Base-by-base conservation (phyloP, 2,329 filamentous ascomycete genomes). In the Colletotrichum sp. region DNA sequence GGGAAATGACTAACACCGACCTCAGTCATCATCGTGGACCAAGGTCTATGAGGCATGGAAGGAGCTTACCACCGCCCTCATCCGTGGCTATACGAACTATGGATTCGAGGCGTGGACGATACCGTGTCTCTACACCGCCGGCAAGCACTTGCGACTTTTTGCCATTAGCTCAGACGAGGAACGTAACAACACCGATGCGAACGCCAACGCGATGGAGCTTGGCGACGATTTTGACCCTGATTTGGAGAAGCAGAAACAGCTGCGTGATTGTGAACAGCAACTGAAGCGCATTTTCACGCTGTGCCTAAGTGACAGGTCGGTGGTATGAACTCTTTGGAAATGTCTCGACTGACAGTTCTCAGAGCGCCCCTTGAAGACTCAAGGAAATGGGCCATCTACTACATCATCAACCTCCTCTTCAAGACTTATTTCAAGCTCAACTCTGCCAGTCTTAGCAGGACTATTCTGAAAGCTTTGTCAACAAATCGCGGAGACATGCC, bases 371-470 rank as follows among this genome's bases (percentile, higher is more conserved):
- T 98, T 60, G 93, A 96, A 81, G 94, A 98, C 81, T 98, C 96
- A 10, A 93, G 97, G 71, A 99, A 99, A 91, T 99, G 97, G 97
- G 98, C 95, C 8, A 95, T 98, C 64, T 99, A 99, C 87, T 96
- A 96, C 84, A 93, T 96, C 79, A 95, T 96, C 81, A 99, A 98
- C 82, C 90, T 99, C 9, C 89, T 98, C 16, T 99, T 99, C 91
- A 99, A 99, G 86, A 99, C 96, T 2, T 98, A 99, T 84, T 99
- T 99, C 88, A 98, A 95, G 87, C 89, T 99, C 78, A 98, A 98
- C 85, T 95, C 94, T 39, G 94, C 98, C 73, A 93, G 92, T n/a
- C 88, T 99, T 24, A 98, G 94, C 22, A 96, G 97, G 83, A 98
- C 97, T 79, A 93, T 99, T 66, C 89, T 99, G 63, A 95, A 94